Evolutionary conservation across 2,329 filamentous ascomycete genomes (phyloP).

Genomic region (Phialophora macrospora): DNA sequence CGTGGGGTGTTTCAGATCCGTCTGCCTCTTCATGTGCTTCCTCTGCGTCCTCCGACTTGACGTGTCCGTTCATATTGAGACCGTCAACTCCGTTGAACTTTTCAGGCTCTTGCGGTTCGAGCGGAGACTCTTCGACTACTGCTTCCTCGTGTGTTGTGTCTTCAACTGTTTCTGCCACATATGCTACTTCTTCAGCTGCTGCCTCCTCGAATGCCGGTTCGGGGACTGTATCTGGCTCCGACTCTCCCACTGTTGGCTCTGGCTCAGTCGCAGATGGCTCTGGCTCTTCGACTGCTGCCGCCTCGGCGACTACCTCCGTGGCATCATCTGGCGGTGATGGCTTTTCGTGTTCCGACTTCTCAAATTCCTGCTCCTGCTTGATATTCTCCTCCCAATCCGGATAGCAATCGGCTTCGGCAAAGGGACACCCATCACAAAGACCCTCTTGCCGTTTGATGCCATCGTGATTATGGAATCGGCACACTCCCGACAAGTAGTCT

Average conservation of each 20-base stretch:
- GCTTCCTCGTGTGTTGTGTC: neutral
- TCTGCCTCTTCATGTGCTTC: conserved; percentile 1
- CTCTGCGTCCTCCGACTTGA: conserved; percentile 5
- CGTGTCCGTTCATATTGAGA: neutral
- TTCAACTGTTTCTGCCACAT: too few relatives aligned
- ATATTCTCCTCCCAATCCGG: conserved; percentile 22
- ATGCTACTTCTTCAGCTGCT: neutral
- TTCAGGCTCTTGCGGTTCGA: neutral
- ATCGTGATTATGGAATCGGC: conserved; percentile 34
- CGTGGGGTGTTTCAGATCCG: conserved; percentile 10
- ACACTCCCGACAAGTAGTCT: conserved; percentile 28
- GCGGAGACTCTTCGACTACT: neutral
- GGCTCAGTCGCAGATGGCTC: neutral
- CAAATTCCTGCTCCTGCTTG: conserved; percentile 1
- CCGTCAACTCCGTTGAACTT: neutral
- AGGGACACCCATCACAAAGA: conserved; percentile 32
- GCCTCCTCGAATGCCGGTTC: neutral
- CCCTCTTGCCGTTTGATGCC: conserved; percentile 18
- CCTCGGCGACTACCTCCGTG: neutral
- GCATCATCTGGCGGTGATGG: neutral
- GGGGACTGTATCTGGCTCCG: too few relatives aligned
- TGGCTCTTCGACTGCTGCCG: neutral
- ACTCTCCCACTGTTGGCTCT: neutral
- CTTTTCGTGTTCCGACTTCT: neutral
- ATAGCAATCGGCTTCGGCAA: conserved; percentile 33